Base-by-base conservation (phyloP, 176 grass and related monocot genomes). In the Rhynchospora breviuscula region DNA sequence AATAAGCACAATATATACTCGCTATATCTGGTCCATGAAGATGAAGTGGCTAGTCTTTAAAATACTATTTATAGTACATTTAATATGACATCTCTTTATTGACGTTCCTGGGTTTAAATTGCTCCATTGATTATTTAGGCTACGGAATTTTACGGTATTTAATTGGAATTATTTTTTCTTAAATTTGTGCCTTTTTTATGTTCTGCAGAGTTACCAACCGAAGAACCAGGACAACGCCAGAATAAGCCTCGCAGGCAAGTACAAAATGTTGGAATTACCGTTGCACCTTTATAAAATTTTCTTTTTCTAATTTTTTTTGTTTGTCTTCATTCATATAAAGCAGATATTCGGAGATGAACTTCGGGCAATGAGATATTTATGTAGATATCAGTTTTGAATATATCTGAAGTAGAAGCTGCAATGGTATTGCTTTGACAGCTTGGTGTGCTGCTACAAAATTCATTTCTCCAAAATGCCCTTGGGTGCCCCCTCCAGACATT, bases 291-390 rank as follows among this genome's bases (percentile, higher is more conserved):
- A 47, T 57, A 44, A 57, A 69, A 8, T 80, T 45, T 70, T 69
- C 18, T 12, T 68, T 26, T 69, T 60, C 68, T 73, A 61, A 49
- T 66, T 58, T 83, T 44, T 61, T 83, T 44, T 61, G 53, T 45
- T 61, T 4, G 89, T 83, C 59, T 88, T 85, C 21, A 78, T 67
- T 60, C 33, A 12, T 64, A 84, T 74, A 83, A 40, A 29, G 51
- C 89, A 99, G 97, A 92, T 99, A 99, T 81, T 99, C 97, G 1
- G 92, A 94, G 84, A 97, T 99, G 93, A 96, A 95, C 85, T 99
- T 99, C 81, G 94, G 97, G 77, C 93, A 95, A 79, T 93, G 85
- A 99, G 88, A 79, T 63, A 84, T 69, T 78, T 49, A 90, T 90
- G 87, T 85, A 85, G 86, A 63, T 59, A 64, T 33, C 18, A 40